Percentiles rank a stretch among this genome's conserved stretches.
phyloP scores from a whole-genome alignment of 352 stramenopile species.

The Globisporangium paroecandrum region DNA sequence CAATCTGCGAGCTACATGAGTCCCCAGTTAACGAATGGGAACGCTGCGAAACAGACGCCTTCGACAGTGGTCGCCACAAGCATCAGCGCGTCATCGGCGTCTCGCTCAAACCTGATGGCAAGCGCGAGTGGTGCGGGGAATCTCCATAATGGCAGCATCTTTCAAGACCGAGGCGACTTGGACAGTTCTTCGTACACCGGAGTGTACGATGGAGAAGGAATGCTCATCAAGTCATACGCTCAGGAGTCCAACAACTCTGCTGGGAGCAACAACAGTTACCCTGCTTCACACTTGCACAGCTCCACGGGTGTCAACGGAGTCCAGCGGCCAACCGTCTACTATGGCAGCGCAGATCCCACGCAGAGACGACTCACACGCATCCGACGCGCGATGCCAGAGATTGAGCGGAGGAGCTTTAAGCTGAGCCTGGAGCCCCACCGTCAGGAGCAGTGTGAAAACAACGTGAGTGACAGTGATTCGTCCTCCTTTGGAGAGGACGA shows the following conservation, averaged over 20 bases:
- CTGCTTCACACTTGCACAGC: not conserved
- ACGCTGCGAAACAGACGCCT: not conserved
- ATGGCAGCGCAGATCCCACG: not conserved
- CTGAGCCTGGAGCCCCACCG: not conserved
- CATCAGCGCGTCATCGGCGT: not conserved
- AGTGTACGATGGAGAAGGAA: constrained; percentile 15
- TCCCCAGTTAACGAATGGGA: not conserved
- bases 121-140: not conserved
- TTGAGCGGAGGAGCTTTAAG: not conserved
- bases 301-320: not conserved
- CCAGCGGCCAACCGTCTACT: not conserved
- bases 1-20: not conserved
- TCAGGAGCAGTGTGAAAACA: constrained; percentile 4
- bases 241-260: not conserved
- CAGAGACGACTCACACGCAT: not conserved
- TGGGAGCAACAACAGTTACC: constrained; percentile 1
- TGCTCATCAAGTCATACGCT: constrained; percentile 15
- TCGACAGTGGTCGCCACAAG: constrained; percentile 1
- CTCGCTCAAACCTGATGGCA: constrained; percentile 4
- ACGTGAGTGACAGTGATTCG: constrained; percentile 10
- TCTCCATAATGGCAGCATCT: not conserved
- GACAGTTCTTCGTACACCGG: not conserved
- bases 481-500: constrained; percentile 8
- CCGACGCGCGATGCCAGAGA: not conserved
- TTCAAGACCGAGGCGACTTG: not conserved